Evolutionary conservation across 129 eudicot genomes (phyloP), one percentile per base, ranked within the genome.

Genomic region (Flaveria ramosissima): DNA sequence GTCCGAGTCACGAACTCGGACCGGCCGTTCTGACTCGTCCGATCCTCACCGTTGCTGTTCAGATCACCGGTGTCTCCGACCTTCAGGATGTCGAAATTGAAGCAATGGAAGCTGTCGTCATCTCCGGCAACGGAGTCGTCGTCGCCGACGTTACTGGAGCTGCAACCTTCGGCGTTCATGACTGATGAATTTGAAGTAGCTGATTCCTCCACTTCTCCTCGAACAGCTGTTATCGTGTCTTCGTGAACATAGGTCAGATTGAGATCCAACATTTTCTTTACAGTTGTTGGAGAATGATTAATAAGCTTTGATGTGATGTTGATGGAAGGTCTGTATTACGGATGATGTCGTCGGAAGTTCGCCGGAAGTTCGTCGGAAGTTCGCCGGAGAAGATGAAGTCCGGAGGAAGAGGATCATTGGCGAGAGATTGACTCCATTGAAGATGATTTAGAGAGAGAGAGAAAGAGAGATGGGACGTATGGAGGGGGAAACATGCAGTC

Each of bases 211-310:
- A 82, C 27, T 57, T 78, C 77, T 5, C 41, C 47, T 16, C 48
- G 76, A 9, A 30, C 9, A 9, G 52, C 5, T 5, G 71, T 66
- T 23, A 41, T 63, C 23, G 20, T 77, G 9, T 80, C 82, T 14
- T 77, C 60, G 79, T 42, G 70, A 27, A 45, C 66, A 2, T 76
- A 20, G 76, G 53, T 74, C 48, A 85, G 79, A 68, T 89, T 89
- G 41, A 89, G 96, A 85, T 89, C 89, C 67, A 87, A 71, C 96
- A 89, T 87, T 62, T 65, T n/a, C n/a, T 65, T 56, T 48, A 32
- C 68, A 27, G 42, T 45, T 6, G 46, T 27, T 7, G 12, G 26
- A 66, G 13, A 23, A 39, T 51, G 13, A 48, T 16, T 46, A 45
- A 30, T 30, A 30, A 30, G 56, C 6, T 48, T 0, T 39, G 72